Conservation (phyloP, 2,329 filamentous ascomycete species). For the Fusarium incarnatum region DNA sequence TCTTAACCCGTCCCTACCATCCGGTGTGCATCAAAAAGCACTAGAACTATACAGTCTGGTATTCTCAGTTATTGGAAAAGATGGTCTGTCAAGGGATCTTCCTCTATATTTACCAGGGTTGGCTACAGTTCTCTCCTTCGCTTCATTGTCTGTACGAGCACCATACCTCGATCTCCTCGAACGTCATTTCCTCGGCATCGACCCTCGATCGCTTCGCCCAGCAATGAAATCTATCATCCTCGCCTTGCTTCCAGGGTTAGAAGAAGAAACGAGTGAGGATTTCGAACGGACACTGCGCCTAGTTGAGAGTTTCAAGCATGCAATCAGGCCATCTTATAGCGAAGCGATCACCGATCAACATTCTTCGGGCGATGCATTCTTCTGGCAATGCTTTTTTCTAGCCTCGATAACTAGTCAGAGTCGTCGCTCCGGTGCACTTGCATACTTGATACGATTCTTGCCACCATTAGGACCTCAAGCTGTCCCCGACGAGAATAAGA, state of each 20-base stretch:
- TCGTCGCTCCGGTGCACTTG: conserved; percentile 85
- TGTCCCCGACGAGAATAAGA: conserved; percentile 16
- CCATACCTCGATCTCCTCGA: conserved; percentile 88
- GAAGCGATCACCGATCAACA: conserved; percentile 64
- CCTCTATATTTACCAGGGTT: conserved; percentile 90
- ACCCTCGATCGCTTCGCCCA: conserved; percentile 79
- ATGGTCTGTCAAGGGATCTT: conserved; percentile 84
- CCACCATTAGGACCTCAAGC: conserved; percentile 59
- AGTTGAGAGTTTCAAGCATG: conserved; percentile 79
- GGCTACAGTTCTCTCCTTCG: conserved; percentile 90
- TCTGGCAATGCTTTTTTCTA: conserved; percentile 98
- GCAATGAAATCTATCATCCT: conserved; percentile 92
- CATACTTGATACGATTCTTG: conserved; percentile 83
- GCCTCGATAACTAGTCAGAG: conserved; percentile 91
- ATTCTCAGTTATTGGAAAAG: conserved; percentile 85
- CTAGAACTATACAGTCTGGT: conserved; percentile 93
- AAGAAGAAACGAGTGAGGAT: conserved; percentile 97
- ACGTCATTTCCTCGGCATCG: conserved; percentile 78
- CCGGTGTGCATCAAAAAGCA: conserved; percentile 96
- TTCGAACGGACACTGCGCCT: conserved; percentile 89
- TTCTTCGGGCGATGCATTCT: conserved; percentile 81
- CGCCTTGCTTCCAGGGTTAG: conserved; percentile 88
- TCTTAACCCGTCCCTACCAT: conserved; percentile 90
- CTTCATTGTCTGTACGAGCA: conserved; percentile 89
- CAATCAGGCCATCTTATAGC: conserved; percentile 67